Conservation (phyloP, 2,329 filamentous ascomycete species). For the Cytospora mali region DNA sequence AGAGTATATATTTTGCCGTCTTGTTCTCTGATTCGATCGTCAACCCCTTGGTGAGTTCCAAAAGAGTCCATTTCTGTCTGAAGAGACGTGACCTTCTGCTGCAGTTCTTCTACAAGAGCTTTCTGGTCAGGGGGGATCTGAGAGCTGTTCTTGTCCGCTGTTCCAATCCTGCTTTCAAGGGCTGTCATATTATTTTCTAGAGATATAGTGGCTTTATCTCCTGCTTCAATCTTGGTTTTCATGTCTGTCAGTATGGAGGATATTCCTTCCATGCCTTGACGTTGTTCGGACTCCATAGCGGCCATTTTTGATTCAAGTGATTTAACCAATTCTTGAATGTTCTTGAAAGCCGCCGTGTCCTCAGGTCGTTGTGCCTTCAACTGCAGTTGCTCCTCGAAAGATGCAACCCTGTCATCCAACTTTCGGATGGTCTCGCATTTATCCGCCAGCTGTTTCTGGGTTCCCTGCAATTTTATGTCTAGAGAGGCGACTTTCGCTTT, state of each 20-base stretch:
- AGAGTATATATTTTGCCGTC: neutral
- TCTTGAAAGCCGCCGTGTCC: neutral
- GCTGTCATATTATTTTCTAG: neutral
- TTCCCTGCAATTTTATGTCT: neutral
- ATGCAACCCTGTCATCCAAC: constrained; percentile 5
- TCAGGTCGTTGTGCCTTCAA: neutral
- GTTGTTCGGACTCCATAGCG: neutral
- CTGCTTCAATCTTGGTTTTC: neutral
- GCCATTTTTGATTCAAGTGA: neutral
- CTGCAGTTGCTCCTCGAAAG: neutral
- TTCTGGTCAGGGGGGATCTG: neutral
- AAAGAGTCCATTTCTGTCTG: neutral
- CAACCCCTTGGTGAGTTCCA: neutral
- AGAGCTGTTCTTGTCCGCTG: neutral
- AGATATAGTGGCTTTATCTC: neutral
- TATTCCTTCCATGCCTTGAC: neutral
- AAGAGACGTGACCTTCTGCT: neutral
- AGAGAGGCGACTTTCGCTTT: neutral
- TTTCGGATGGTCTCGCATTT: neutral
- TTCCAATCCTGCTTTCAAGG: neutral
- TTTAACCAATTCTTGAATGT: neutral
- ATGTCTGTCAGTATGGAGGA: neutral
- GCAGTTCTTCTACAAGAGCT: neutral
- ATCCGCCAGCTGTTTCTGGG: neutral
- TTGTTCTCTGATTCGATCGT: neutral